Evolutionary conservation across 2,329 filamentous ascomycete genomes (phyloP), one percentile per base, ranked within the genome.

Genomic region (Penicillium paneum): DNA sequence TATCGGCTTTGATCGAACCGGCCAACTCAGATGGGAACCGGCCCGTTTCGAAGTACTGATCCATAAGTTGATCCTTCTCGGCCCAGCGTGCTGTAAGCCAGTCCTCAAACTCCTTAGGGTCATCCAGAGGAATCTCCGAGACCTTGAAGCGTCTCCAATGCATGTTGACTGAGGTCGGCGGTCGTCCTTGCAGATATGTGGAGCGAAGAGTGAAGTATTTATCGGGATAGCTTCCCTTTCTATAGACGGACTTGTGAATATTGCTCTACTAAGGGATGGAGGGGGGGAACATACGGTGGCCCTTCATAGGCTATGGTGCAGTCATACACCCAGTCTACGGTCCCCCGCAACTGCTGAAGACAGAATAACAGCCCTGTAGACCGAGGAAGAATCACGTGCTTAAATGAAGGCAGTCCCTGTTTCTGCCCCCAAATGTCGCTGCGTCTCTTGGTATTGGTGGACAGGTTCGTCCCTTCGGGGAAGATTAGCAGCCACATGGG

Each of bases 241-340:
- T 90, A 65, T 26, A 36, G 31, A 35, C 24, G 54, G 11, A 49
- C 3, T 13, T n/a, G 40, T 56, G 8, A 56, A 35, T 32, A 24
- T 45, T 1, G 8, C 24, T n/a, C 21, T 10, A 12, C 5, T 26
- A 29, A 8, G n/a, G 21, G 40, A 26, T 40, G 3, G 5, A 35
- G 49, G 13, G 48, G 26, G 11, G 32, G 15, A 10, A 54, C 28
- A 49, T 82, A 93, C 87, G 90, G 89, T 40, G 96, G 84, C 13
- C 94, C 93, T 74, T 97, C 93, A 68, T 99, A 99, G 5, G 91
- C 92, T 53, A 99, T 87, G 0, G 94, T 97, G 73, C 92, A 97
- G 63, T 87, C 84, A 63, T 87, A 87, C 1, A 87, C 74, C 77
- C 81, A 86, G 26, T 85, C 81, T n/a, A 84, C 81, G 0, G 82